These are phyloP conservation scores for Ceriops decandra DNA, from an alignment of 345 rosid genomes.

Conservation along the genomic window DNA sequence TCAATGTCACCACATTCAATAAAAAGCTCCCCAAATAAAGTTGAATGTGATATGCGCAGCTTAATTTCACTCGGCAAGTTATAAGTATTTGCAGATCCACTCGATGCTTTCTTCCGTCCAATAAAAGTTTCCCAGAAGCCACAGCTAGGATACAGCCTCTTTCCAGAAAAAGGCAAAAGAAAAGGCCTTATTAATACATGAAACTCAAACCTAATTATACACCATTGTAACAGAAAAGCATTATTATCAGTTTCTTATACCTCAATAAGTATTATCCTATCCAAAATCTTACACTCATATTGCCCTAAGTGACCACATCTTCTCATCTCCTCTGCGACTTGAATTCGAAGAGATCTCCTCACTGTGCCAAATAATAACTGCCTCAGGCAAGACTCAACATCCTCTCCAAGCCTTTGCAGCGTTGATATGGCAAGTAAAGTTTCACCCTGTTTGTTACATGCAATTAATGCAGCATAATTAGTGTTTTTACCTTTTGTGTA, in stretches of 20 bases:
- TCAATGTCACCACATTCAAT: slow-evolving; percentile 93
- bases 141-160: slow-evolving; percentile 97
- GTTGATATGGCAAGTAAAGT: slow-evolving; percentile 76
- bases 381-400: slow-evolving; percentile 72
- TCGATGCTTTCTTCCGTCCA: slow-evolving; percentile 48
- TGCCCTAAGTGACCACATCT: slow-evolving; percentile 69
- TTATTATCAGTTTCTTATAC: slow-evolving; percentile 34
- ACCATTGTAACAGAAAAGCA: slow-evolving; percentile 14
- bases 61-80: slow-evolving; percentile 40
- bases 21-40: slow-evolving; percentile 33
- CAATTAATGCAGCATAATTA: slow-evolving; percentile 31
- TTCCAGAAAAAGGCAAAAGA: slow-evolving; percentile 32
- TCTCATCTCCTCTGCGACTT: slow-evolving; percentile 76
- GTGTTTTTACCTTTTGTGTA: slow-evolving; percentile 13
- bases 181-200: slow-evolving; percentile 22
- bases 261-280: slow-evolving; percentile 80
- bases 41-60: slow-evolving; percentile 47
- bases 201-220: slow-evolving; percentile 18
- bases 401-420: slow-evolving; percentile 94
- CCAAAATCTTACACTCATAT: slow-evolving; percentile 68
- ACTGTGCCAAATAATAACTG: slow-evolving; percentile 86
- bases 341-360: slow-evolving; percentile 71
- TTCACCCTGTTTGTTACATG: slow-evolving; percentile 73
- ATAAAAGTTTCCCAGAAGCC: slow-evolving; percentile 79
- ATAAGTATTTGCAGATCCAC: slow-evolving; percentile 30